A percentile compares a stretch with the other conserved stretches of the same genome.
phyloP scores from a whole-genome alignment of 805 yeast species.

The Torulaspora microellipsoides region DNA sequence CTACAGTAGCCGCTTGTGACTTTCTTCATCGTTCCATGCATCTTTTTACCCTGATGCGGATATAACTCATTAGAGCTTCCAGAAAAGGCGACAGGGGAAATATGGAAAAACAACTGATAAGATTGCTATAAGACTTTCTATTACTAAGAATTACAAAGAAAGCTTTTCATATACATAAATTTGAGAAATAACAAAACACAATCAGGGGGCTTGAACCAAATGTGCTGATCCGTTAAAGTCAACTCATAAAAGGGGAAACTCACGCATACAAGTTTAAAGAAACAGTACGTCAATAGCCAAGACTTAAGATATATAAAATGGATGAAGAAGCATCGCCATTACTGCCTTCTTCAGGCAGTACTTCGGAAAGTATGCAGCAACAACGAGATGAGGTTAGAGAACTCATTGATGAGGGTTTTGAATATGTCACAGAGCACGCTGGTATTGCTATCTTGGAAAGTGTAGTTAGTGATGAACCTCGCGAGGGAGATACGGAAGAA shows the following conservation, averaged over 20 bases:
- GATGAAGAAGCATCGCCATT: conserved; percentile 4
- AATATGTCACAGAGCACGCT: conserved; percentile 21
- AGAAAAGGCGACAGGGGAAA: too few species aligned
- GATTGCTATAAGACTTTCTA: too few species aligned
- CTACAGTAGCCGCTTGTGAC: too few species aligned
- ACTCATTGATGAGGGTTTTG: conserved; percentile 18
- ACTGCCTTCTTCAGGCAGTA: not conserved
- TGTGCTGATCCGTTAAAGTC: too few species aligned
- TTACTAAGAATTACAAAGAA: too few species aligned
- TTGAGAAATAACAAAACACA: too few species aligned
- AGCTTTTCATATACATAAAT: too few species aligned
- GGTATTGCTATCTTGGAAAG: conserved; percentile 17
- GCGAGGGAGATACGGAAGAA: conserved; percentile 14
- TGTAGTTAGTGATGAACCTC: conserved; percentile 6
- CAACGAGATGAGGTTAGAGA: conserved; percentile 1
- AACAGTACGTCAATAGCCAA: not conserved
- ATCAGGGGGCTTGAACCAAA: too few species aligned
- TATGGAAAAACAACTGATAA: too few species aligned
- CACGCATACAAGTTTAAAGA: too few species aligned
- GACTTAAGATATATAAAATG: not conserved
- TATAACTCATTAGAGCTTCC: too few species aligned
- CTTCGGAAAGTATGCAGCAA: not conserved
- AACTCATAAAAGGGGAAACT: too few species aligned
- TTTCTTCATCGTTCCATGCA: not conserved
- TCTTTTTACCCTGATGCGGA: not conserved